Base-by-base conservation (phyloP, 2,329 filamentous ascomycete species). In the Aureobasidium sp. region DNA sequence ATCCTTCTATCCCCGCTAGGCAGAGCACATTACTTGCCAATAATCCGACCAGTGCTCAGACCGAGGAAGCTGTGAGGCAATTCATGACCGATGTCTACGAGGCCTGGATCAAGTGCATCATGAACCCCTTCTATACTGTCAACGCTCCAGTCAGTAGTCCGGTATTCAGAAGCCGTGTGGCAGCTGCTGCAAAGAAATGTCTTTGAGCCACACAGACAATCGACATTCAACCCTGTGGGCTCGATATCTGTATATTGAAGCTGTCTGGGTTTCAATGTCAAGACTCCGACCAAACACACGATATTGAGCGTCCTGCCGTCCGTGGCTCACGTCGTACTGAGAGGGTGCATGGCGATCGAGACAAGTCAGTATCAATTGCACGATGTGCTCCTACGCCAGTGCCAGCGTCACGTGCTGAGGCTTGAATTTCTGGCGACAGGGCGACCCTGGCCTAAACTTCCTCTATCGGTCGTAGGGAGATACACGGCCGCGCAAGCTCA, bases 21-120 rank as follows among this genome's bases (percentile, higher is more conserved):
- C 71, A 73, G 60, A 71, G 67, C 63, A 68, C 71, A 39, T 63
- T 74, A 58, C 67, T 73, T 63, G 69, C 76, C 55, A 73, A 69
- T 67, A 97, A 96, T 74, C 93, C 93, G 0, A 93, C 87, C 3
- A 89, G 87, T 63, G 87, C 91, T 6, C 90, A 93, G 72, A 96
- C 93, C 5, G 94, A 99, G 77, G 94, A 99, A 77, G 93, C 94
- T 5, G 89, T 97, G 68, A 86, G 91, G 72, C 90, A 90, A 75
- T 99, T 97, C 78, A 96, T 99, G 78, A 82, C 83, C 16, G 94
- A 99, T 72, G 89, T 97, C 13, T 97, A 97, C 77, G 94, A 99
- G 77, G 91, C 87, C 67, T 99, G 93, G 87, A 85, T 96, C 66
- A 99, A 99, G 81, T 90, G 92, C 11, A 86, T 92, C 62, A 97